Conservation (phyloP, 2,329 filamentous ascomycete species). For the Aspergillus felis region DNA sequence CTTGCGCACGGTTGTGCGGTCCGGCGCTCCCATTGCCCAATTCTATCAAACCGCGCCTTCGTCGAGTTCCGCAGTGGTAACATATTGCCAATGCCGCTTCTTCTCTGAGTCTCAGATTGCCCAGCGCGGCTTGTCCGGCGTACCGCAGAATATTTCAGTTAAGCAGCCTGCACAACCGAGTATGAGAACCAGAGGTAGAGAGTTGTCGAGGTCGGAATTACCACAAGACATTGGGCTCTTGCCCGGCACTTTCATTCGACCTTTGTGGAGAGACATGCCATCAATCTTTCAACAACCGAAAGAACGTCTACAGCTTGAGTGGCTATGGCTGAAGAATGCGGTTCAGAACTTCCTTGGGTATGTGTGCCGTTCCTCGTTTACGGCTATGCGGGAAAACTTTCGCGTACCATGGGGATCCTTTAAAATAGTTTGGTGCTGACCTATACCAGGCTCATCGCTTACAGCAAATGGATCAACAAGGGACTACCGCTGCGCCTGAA, state of each 20-base stretch:
- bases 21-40: slow-evolving; percentile 13
- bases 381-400: neutral
- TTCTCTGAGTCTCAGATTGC: slow-evolving; percentile 30
- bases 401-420: neutral
- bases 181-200: slow-evolving; percentile 32
- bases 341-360: slow-evolving; percentile 35
- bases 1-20: slow-evolving; percentile 16
- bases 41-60: neutral
- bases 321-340: slow-evolving; percentile 34
- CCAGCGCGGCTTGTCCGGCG: slow-evolving; percentile 16
- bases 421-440: slow-evolving; percentile 10
- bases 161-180: slow-evolving; percentile 36
- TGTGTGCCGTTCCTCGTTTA: slow-evolving; percentile 9
- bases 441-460: slow-evolving; percentile 25
- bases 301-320: slow-evolving; percentile 37
- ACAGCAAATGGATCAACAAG: slow-evolving; percentile 31
- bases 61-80: slow-evolving; percentile 4
- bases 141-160: slow-evolving; percentile 20
- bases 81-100: slow-evolving; percentile 26
- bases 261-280: slow-evolving; percentile 38
- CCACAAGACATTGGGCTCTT: slow-evolving; percentile 46
- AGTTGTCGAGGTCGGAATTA: slow-evolving; percentile 29
- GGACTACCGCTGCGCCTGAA: slow-evolving; percentile 31
- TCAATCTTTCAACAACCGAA: slow-evolving; percentile 37
- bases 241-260: slow-evolving; percentile 40